phyloP scores from a whole-genome alignment of 2,329 filamentous ascomycete genomes.

The Aureobasidium sp. region DNA sequence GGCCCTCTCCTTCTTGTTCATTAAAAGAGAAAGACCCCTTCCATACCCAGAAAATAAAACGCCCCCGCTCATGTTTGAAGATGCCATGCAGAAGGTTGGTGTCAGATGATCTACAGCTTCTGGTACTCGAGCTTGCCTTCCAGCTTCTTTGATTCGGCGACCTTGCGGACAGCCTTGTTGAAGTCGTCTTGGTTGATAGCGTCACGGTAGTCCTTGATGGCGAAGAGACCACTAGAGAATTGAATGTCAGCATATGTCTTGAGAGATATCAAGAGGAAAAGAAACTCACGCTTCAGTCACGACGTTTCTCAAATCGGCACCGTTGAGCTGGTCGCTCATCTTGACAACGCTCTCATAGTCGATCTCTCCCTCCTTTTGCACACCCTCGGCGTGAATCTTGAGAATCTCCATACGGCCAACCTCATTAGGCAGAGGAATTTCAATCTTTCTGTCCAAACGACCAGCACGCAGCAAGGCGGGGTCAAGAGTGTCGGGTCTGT shows the following conservation, averaged over 20 bases:
- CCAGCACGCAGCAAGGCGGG: conserved; percentile 86
- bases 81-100: conserved; percentile 5
- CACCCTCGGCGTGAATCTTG: conserved; percentile 88
- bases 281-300: conserved; percentile 89
- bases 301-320: conserved; percentile 93
- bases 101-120: conserved; percentile 58
- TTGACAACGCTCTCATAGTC: conserved; percentile 99
- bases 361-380: conserved; percentile 86
- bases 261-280: neutral
- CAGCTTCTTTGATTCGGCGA: conserved; percentile 94
- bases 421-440: conserved; percentile 95
- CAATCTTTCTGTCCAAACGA: conserved; percentile 92
- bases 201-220: conserved; percentile 97
- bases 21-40: neutral
- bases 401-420: conserved; percentile 92
- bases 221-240: conserved; percentile 68
- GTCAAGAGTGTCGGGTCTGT: conserved; percentile 92
- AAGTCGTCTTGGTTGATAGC: conserved; percentile 97
- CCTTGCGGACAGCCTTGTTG: conserved; percentile 97
- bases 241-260: conserved; percentile 19
- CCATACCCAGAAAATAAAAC: neutral
- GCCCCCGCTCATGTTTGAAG: conserved; percentile 4
- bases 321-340: conserved; percentile 98
- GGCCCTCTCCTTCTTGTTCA: neutral
- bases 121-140: conserved; percentile 98